Percentiles rank a stretch among this genome's conserved stretches.
Evolutionary conservation across 129 eudicot species (phyloP).

Genomic region (Dittrichia graveolens): DNA sequence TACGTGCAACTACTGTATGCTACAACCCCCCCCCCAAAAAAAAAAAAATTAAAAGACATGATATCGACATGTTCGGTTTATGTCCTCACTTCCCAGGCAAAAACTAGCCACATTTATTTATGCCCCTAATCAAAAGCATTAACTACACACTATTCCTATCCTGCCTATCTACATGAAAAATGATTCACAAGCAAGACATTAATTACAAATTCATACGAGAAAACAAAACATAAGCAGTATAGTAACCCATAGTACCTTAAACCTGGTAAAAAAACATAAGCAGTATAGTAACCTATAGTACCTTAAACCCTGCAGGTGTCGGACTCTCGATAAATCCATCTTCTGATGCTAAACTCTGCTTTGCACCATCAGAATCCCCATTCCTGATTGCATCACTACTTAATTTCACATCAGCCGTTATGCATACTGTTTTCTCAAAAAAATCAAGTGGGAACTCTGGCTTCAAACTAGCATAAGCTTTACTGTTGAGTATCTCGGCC

Average conservation of each 20-base stretch:
- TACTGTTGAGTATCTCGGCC: conserved; percentile 78
- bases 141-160: too few species aligned
- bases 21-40: too few species aligned
- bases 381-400: conserved; percentile 91
- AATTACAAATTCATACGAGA: conserved; percentile 7
- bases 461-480: conserved; percentile 85
- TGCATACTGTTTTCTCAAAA: conserved; percentile 89
- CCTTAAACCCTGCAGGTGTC: conserved; percentile 90
- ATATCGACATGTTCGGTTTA: too few species aligned
- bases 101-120: too few species aligned
- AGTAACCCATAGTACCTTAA: conserved; percentile 60
- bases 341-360: conserved; percentile 90
- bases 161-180: not conserved
- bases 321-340: conserved; percentile 96
- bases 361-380: conserved; percentile 96
- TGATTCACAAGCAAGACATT: conserved; percentile 2
- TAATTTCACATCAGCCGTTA: conserved; percentile 88
- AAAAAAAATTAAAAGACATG: too few species aligned
- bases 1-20: too few species aligned
- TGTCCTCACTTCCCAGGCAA: too few species aligned
- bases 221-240: not conserved
- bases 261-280: conserved; percentile 35
- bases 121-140: too few species aligned
- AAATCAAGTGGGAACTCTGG: conserved; percentile 98
- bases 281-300: conserved; percentile 28